Base-by-base conservation (phyloP, 2,329 filamentous ascomycete genomes). In the Pestalotiopsis sp. region DNA sequence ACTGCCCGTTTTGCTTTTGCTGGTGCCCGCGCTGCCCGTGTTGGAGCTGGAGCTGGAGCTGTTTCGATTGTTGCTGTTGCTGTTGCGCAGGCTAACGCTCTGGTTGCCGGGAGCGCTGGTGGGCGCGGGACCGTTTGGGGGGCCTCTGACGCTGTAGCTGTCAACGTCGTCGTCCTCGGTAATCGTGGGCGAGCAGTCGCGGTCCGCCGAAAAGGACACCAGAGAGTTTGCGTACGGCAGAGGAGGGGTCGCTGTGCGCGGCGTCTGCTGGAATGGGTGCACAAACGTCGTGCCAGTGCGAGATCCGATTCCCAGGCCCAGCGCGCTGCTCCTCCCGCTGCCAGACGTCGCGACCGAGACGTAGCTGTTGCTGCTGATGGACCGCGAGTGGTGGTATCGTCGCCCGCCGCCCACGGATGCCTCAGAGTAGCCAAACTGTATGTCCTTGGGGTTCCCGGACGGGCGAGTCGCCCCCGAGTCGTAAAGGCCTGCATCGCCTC, bases 211-310 rank as follows among this genome's bases (percentile, higher is more conserved):
- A 59, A 88, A 80, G 2, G 85, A 87, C 17, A 83, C 81, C 57
- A 86, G 77, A 7, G 87, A 88, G 75, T 86, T 86, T 70, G 86
- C 83, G 75, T 88, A 89, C 26, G 86, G 85, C 69, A 89, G 73
- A 9, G 88, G 87, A 64, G 88, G 87, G 68, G 88, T 89, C 59
- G 86, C 85, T 1, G 87, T 87, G 55, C 86, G 84, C 39, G 89
- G 89, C 9, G 82, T 89, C 78, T 90, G 89, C 75, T 90, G 87
- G 71, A 89, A 90, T 30, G 89, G 88, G 74, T 91, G 89, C 22
- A 90, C 83, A 73, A 91, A 90, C 39, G 82, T 75, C 55, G 72
- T 78, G 67, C 82, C 81, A 56, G 40, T 55, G 44, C 57, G 52
- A 35, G 58, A 30, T 11, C 44, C 77, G 35, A 75, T 68, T 24